Evolutionary conservation across 2,329 filamentous ascomycete species (phyloP), one percentile per base, ranked within the genome.

Genomic region (Ceratocystis diversiconidia): DNA sequence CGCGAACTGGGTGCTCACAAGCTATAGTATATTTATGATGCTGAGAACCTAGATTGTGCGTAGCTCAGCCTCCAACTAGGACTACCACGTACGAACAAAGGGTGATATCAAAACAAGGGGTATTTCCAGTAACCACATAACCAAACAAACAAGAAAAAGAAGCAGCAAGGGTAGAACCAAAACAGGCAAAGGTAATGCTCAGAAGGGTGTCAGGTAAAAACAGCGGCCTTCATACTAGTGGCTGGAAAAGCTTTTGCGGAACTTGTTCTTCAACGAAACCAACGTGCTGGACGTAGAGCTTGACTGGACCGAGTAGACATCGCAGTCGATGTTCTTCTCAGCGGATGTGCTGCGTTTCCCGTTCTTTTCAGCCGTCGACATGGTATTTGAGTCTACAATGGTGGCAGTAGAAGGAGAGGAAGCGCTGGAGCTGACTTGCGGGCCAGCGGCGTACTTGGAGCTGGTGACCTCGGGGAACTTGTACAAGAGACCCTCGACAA

Each of bases 401-500:
- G 46, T 7, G 46, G 6, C n/a, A 48, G 46, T 6, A 28, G 48
- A 22, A 4, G 65, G 50, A 8, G 22, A 10, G 1, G 59, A 32
- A 5, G 65, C 15, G 25, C 32, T 28, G 43, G 65, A 61, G 59
- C 41, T 36, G 19, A 19, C 36, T 22, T 43, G 5, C 15, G 43
- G n/a, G 32, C 12, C 30, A 17, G 57, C 44, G 5, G 46, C 5
- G 19, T 62, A 57, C 17, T 61, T 30, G 44, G 66, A 57, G 55
- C 15, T 2, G 28, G 28, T 12, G 19, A 30, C 48, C 43, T 65
- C 61, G 62, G 55, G 65, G 64, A 65, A 66, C 48, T 66, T 68
- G 64, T 69, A 67, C 62, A 70, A 64, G 62, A 70, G 66, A 60
- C 67, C 66, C 61, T 70, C 66, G 36, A 70, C 61, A 1, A 70